phyloP scores from a whole-genome alignment of 177 flowering plant species.

The Vitis hybrid region DNA sequence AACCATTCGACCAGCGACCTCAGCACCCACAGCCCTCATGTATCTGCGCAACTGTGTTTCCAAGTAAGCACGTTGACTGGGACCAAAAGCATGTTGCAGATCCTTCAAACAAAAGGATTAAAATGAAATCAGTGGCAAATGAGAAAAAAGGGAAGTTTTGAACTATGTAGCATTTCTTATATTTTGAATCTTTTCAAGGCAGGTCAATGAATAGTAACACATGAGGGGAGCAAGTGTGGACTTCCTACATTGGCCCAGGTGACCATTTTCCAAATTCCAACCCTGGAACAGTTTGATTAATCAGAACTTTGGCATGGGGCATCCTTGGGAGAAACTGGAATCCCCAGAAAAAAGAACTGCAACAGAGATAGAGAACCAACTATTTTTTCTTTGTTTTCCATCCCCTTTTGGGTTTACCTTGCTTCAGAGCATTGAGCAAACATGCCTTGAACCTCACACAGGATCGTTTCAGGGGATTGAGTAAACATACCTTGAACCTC shows the following conservation, averaged over 20 bases:
- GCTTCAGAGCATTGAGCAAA: background rate
- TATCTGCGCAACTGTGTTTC: constrained; percentile 58
- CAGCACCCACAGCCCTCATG: constrained; percentile 61
- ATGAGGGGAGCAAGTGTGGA: background rate
- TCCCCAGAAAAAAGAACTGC: no score
- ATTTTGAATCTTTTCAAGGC: background rate
- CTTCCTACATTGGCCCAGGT: background rate
- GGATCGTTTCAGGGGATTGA: background rate
- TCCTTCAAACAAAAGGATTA: constrained; percentile 45
- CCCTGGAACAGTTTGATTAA: background rate
- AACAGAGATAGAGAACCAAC: no score
- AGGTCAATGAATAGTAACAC: background rate
- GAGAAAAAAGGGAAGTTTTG: background rate
- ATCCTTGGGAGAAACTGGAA: no score
- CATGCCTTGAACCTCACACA: constrained; percentile 65
- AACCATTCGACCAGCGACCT: constrained; percentile 61
- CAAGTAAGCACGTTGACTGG: constrained; percentile 31
- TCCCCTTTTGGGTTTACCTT: background rate
- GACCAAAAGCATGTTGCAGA: constrained; percentile 34
- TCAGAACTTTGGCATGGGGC: background rate
- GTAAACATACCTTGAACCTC: background rate
- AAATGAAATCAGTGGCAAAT: background rate
- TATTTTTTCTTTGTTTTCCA: background rate
- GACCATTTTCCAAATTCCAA: background rate
- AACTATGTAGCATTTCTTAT: background rate